phyloP scores from a whole-genome alignment of 2,329 filamentous ascomycete species.

The Microsporum audouinii region DNA sequence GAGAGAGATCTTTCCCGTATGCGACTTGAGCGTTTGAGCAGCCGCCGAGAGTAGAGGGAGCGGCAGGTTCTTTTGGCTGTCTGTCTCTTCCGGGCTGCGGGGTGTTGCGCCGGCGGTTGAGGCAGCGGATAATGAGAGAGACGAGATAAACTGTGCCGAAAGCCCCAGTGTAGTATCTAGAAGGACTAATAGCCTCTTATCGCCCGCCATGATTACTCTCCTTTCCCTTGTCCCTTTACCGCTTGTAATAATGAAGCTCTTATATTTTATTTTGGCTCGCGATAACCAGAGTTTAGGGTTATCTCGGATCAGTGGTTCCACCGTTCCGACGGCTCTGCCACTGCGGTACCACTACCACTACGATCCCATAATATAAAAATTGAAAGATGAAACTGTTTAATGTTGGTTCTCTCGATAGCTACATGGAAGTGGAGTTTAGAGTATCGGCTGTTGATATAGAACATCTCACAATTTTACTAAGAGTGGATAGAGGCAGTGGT shows the following conservation, averaged over 20 bases:
- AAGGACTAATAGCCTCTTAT: conserved; percentile 20
- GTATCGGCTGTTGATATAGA: too few relatives aligned
- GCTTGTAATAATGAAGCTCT: too few relatives aligned
- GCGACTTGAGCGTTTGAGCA: conserved; percentile 62
- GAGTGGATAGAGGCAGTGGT: too few relatives aligned
- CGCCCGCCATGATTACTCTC: neutral
- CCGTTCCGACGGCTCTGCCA: too few relatives aligned
- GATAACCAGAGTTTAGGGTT: neutral
- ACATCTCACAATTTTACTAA: too few relatives aligned
- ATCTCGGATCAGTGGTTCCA: neutral
- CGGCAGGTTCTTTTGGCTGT: conserved; percentile 23
- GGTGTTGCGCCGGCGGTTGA: conserved; percentile 4
- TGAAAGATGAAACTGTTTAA: too few relatives aligned
- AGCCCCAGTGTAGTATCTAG: conserved; percentile 29
- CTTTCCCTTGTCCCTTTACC: neutral
- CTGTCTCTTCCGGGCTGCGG: conserved; percentile 6
- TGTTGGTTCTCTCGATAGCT: too few relatives aligned
- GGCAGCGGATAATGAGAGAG: conserved; percentile 22
- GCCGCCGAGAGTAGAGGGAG: conserved; percentile 61
- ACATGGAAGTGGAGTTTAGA: too few relatives aligned
- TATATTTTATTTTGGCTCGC: neutral
- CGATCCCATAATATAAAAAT: too few relatives aligned
- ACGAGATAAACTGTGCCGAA: conserved; percentile 29
- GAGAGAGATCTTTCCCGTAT: conserved; percentile 77
- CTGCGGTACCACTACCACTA: too few relatives aligned